A percentile compares a stretch with the other conserved stretches of the same genome.
Evolutionary conservation across 2,329 filamentous ascomycete genomes (phyloP).

Genomic region (Monilinia aucupariae): DNA sequence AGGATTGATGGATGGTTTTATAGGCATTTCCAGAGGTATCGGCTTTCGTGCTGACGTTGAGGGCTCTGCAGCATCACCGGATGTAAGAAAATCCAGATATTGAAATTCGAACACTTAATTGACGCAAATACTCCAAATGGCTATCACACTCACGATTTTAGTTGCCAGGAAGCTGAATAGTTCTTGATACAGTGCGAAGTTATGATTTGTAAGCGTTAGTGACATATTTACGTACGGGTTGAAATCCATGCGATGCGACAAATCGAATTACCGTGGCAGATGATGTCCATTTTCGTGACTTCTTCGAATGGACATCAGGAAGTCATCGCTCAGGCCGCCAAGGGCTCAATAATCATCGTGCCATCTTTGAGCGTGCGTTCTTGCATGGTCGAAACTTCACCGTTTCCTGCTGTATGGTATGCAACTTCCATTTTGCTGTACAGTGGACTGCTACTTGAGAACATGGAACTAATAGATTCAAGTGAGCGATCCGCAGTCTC

Average conservation of each 20-base stretch:
- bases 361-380: neutral
- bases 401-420: conserved; percentile 14
- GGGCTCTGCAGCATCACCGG: no score
- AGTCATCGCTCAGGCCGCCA: neutral
- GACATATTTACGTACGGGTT: neutral
- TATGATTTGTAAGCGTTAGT: neutral
- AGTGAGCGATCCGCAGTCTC: conserved; percentile 44
- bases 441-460: conserved; percentile 43
- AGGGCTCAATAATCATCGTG: no score
- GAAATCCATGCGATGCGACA: neutral
- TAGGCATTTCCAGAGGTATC: no score
- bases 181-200: neutral
- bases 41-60: no score
- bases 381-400: neutral
- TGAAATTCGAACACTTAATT: no score
- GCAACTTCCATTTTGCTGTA: conserved; percentile 19
- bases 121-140: no score
- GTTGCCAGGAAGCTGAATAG: no score
- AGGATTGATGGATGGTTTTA: no score
- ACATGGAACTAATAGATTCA: conserved; percentile 47
- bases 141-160: no score
- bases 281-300: neutral
- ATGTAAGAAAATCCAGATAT: no score
- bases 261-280: no score
- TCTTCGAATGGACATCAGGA: neutral